A percentile compares a stretch with the other conserved stretches of the same genome.
phyloP scores from a whole-genome alignment of 2,329 filamentous ascomycete species.

The Lachnellula suecica region DNA sequence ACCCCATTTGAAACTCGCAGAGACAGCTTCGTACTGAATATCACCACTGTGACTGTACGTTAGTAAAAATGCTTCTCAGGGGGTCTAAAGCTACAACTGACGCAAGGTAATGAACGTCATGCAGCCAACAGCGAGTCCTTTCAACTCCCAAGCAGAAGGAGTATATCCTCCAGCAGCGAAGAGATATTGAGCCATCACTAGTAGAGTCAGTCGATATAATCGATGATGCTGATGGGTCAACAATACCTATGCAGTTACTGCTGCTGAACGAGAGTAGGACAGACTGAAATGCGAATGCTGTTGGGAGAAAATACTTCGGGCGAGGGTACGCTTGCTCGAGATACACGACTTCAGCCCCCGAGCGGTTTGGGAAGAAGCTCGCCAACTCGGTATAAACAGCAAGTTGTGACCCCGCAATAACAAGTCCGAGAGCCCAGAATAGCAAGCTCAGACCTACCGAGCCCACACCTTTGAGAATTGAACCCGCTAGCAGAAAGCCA shows the following conservation, averaged over 20 bases:
- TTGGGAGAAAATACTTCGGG: constrained; percentile 63
- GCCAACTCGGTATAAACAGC: constrained; percentile 63
- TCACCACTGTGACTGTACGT: constrained; percentile 33
- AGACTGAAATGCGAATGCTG: constrained; percentile 62
- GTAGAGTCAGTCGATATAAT: background rate
- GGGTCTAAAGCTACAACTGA: constrained; percentile 33
- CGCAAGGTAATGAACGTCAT: constrained; percentile 42
- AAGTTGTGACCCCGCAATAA: constrained; percentile 56
- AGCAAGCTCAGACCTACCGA: constrained; percentile 62
- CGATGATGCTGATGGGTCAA: background rate
- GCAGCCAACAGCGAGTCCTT: constrained; percentile 61
- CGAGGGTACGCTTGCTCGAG: constrained; percentile 67
- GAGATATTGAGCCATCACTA: constrained; percentile 60
- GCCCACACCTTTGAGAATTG: constrained; percentile 58
- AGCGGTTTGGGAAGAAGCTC: constrained; percentile 65
- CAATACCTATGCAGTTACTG: constrained; percentile 57
- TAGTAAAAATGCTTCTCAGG: background rate
- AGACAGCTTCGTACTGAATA: constrained; percentile 57
- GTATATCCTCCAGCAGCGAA: constrained; percentile 53
- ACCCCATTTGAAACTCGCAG: constrained; percentile 56
- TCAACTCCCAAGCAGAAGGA: constrained; percentile 61
- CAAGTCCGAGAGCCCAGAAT: constrained; percentile 63
- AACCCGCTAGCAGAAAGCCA: constrained; percentile 47
- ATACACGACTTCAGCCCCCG: constrained; percentile 65
- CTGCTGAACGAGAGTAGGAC: constrained; percentile 65